These are phyloP conservation scores for Somion occarium DNA, from an alignment of 1,284 basidiomycete genomes.

Conservation along the genomic window DNA sequence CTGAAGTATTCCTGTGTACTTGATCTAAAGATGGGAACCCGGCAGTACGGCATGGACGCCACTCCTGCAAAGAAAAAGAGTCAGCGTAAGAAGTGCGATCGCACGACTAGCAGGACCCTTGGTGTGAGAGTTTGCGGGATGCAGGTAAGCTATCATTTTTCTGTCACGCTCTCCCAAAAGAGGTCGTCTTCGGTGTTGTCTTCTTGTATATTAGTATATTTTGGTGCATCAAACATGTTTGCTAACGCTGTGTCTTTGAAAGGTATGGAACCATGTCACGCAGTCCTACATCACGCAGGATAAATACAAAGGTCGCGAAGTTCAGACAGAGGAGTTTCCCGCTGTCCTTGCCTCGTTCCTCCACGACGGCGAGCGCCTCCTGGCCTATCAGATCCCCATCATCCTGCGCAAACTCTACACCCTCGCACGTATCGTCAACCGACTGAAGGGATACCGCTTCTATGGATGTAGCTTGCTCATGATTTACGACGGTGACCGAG, in stretches of 20 bases:
- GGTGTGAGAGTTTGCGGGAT: constrained; percentile 97
- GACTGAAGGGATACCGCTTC: constrained; percentile 91
- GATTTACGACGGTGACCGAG: constrained; percentile 95
- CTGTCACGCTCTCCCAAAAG: neutral
- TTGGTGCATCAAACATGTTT: neutral
- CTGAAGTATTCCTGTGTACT: constrained; percentile 93
- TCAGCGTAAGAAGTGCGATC: constrained; percentile 97
- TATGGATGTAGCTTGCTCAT: constrained; percentile 96
- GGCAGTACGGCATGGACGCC: constrained; percentile 97
- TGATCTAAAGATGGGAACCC: constrained; percentile 98
- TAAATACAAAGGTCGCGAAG: constrained; percentile 94
- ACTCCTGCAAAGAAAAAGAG: constrained; percentile 92
- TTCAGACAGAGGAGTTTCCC: constrained; percentile 83
- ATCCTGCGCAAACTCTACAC: constrained; percentile 91
- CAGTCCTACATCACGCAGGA: constrained; percentile 90
- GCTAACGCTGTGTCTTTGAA: constrained; percentile 7
- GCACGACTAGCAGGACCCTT: constrained; percentile 87
- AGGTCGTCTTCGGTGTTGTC: neutral
- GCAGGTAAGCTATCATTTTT: constrained; percentile 65
- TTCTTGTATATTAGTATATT: constrained; percentile 3
- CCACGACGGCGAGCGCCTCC: constrained; percentile 76
- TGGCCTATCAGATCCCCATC: constrained; percentile 90
- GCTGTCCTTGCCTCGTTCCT: constrained; percentile 82
- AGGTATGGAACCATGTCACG: constrained; percentile 89
- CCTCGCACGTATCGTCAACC: constrained; percentile 87